These are phyloP conservation scores for Drosera spatulata DNA, from an alignment of 179 eudicot species.

Conservation along the genomic window DNA sequence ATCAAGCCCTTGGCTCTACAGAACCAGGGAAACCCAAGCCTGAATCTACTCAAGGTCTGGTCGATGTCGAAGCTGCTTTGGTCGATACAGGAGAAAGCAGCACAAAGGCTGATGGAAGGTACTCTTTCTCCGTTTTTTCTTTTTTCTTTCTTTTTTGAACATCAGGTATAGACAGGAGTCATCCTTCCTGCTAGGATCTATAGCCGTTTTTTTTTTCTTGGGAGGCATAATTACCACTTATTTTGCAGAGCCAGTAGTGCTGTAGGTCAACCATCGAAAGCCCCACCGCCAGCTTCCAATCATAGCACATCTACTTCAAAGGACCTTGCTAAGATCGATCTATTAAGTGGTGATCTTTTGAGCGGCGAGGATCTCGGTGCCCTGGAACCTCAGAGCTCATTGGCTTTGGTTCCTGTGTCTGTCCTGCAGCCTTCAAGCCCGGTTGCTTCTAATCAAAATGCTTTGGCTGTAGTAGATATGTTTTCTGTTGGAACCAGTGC, in stretches of 20 bases:
- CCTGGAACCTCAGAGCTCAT: conserved; percentile 37
- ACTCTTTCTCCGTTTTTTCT: conserved; percentile 10
- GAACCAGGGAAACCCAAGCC: conserved; percentile 35
- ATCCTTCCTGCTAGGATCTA: background rate
- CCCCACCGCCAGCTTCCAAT: conserved; percentile 41
- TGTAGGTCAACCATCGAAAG: conserved; percentile 20
- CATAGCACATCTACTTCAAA: conserved; percentile 40
- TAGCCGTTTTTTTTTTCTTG: background rate
- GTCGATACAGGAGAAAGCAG: conserved; percentile 70
- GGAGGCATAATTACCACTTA: background rate
- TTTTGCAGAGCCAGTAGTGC: conserved; percentile 47
- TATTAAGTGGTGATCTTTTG: conserved; percentile 56
- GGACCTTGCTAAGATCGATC: conserved; percentile 44
- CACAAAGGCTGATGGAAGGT: conserved; percentile 52
- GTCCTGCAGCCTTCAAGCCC: conserved; percentile 54
- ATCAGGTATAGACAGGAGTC: background rate
- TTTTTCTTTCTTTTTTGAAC: background rate
- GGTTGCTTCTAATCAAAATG: conserved; percentile 49
- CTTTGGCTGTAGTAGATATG: conserved; percentile 82
- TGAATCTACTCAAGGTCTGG: conserved; percentile 44
- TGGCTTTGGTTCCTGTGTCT: conserved; percentile 78
- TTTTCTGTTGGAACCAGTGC: conserved; percentile 32
- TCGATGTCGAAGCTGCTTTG: conserved; percentile 57
- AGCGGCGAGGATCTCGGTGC: conserved; percentile 66
- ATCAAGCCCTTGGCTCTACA: conserved; percentile 57